Percentiles rank a stretch among this genome's conserved stretches.
These are phyloP conservation scores for Lotmaria passim DNA, from an alignment of 208 protist species.

Conservation along the genomic window DNA sequence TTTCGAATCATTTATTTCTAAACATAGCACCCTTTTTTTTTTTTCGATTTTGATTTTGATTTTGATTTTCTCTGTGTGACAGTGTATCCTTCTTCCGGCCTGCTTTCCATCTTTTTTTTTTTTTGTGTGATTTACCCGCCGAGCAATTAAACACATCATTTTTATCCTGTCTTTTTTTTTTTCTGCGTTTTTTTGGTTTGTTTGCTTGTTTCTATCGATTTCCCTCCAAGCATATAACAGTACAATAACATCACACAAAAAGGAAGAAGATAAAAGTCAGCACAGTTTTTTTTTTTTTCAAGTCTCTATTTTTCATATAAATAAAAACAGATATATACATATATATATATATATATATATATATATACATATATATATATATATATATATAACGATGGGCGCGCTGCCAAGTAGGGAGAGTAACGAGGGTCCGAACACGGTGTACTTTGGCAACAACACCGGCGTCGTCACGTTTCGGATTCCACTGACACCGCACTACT, in stretches of 20 bases:
- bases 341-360: no score
- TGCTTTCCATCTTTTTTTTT: slow-evolving; percentile 6
- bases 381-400: no score
- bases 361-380: no score
- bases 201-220: neutral
- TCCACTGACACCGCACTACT: slow-evolving; percentile 58
- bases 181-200: neutral
- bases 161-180: neutral
- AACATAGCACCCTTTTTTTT: slow-evolving; percentile 1
- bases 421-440: slow-evolving; percentile 39
- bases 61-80: slow-evolving; percentile 1
- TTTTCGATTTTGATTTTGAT: slow-evolving; percentile 3
- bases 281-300: neutral
- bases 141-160: no score
- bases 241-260: neutral
- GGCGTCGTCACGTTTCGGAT: slow-evolving; percentile 35
- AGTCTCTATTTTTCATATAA: neutral
- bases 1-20: no score
- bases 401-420: slow-evolving; percentile 53
- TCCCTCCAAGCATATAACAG: neutral
- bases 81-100: no score
- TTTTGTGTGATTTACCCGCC: no score
- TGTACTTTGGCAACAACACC: slow-evolving; percentile 45
- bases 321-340: no score
- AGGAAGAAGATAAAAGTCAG: neutral